These are phyloP conservation scores for Huntiella omanensis DNA, from an alignment of 2,329 filamentous ascomycete species.

Conservation along the genomic window DNA sequence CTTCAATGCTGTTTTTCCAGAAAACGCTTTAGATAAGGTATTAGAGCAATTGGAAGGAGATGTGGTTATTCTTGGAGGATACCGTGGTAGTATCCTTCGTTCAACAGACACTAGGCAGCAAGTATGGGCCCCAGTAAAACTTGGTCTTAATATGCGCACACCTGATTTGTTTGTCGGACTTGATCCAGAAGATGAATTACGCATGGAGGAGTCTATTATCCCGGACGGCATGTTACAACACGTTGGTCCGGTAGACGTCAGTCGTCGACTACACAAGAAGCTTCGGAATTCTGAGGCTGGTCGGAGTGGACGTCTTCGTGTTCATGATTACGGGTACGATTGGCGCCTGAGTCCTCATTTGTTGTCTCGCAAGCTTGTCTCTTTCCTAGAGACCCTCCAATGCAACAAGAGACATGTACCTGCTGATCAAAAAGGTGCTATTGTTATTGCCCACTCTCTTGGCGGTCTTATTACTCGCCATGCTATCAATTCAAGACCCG, in stretches of 20 bases:
- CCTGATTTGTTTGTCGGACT: slow-evolving; percentile 80
- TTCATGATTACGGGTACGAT: slow-evolving; percentile 89
- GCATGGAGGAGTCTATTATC: slow-evolving; percentile 66
- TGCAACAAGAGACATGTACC: slow-evolving; percentile 42
- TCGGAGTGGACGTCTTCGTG: slow-evolving; percentile 47
- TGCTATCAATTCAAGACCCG: slow-evolving; percentile 66
- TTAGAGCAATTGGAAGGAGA: slow-evolving; percentile 62
- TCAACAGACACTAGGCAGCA: slow-evolving; percentile 71
- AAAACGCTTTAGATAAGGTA: slow-evolving; percentile 29
- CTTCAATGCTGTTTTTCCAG: slow-evolving; percentile 4
- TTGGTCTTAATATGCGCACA: slow-evolving; percentile 77
- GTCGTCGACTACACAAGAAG: slow-evolving; percentile 61
- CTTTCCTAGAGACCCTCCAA: slow-evolving; percentile 54
- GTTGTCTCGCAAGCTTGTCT: slow-evolving; percentile 50
- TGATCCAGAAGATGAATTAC: slow-evolving; percentile 62
- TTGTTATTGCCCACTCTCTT: slow-evolving; percentile 63
- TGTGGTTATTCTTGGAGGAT: slow-evolving; percentile 74
- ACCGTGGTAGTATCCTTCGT: slow-evolving; percentile 74
- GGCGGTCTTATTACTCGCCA: slow-evolving; percentile 78
- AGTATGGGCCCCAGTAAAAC: slow-evolving; percentile 84
- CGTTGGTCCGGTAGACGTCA: slow-evolving; percentile 82
- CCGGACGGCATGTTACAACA: slow-evolving; percentile 78
- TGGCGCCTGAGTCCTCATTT: slow-evolving; percentile 75
- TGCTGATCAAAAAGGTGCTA: slow-evolving; percentile 43
- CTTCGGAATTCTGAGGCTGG: slow-evolving; percentile 57